Conservation (phyloP, 2,329 filamentous ascomycete species). For the Septoria linicola region DNA sequence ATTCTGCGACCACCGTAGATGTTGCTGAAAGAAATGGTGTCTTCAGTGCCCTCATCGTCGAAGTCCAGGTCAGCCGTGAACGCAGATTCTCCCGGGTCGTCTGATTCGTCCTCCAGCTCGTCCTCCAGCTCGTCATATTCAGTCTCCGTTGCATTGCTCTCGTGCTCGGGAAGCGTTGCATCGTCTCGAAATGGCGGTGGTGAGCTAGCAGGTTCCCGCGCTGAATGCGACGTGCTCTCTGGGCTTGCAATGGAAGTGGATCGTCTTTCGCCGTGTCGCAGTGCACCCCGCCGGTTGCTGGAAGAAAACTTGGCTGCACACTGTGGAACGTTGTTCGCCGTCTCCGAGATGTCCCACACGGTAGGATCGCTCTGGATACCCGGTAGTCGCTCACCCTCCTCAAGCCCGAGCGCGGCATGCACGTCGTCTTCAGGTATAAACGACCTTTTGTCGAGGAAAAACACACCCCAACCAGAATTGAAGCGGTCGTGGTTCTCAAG, state of each 20-base stretch:
- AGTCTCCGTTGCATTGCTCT: background rate
- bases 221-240: conserved; percentile 2
- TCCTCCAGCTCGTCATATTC: background rate
- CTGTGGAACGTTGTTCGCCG: conserved; percentile 26
- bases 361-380: conserved; percentile 18
- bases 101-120: background rate
- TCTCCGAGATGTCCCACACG: conserved; percentile 36
- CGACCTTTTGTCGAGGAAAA: conserved; percentile 40
- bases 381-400: conserved; percentile 24
- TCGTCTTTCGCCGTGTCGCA: conserved; percentile 2
- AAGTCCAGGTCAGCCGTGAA: conserved; percentile 15
- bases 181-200: conserved; percentile 3
- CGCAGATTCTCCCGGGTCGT: conserved; percentile 2
- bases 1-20: conserved; percentile 32
- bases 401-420: conserved; percentile 30
- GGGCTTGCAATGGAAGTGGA: conserved; percentile 3
- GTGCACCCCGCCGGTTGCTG: background rate
- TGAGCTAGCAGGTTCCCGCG: conserved; percentile 8
- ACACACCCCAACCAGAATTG: conserved; percentile 40
- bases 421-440: conserved; percentile 32
- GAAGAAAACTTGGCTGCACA: conserved; percentile 20
- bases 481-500: conserved; percentile 28
- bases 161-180: conserved; percentile 1
- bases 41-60: conserved; percentile 31
- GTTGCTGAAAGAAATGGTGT: conserved; percentile 25